Conservation (phyloP, 1,139 yeast species). For the Nakaseomyces nivariensis region DNA sequence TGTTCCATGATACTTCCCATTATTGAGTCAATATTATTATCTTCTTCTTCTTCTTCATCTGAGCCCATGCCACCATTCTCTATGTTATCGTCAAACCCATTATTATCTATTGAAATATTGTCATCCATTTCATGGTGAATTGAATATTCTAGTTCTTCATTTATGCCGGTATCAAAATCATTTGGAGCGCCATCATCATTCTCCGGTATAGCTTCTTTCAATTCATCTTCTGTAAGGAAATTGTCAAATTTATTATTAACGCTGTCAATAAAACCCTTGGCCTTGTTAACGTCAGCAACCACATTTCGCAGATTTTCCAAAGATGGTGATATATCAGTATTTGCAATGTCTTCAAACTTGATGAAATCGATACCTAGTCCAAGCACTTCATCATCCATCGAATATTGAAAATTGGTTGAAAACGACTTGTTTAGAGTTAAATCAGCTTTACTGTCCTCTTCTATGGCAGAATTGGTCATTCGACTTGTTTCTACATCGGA, state of each 20-base stretch:
- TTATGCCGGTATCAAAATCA: constrained; percentile 14
- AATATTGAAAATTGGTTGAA: background rate
- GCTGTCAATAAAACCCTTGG: constrained; percentile 42
- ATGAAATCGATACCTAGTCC: constrained; percentile 27
- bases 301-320: constrained; percentile 47
- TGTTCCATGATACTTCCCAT: constrained; percentile 41
- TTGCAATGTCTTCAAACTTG: constrained; percentile 33
- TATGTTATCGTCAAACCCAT: constrained; percentile 11
- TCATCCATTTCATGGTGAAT: constrained; percentile 21
- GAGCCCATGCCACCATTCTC: constrained; percentile 11
- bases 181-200: constrained; percentile 21
- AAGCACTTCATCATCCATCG: constrained; percentile 26
- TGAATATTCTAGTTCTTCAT: constrained; percentile 16
- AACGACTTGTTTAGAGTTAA: background rate
- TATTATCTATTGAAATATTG: constrained; percentile 15
- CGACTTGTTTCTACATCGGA: background rate
- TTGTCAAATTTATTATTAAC: constrained; percentile 33
- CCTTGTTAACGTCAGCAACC: constrained; percentile 47
- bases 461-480: background rate
- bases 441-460: background rate
- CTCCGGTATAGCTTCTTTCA: constrained; percentile 32
- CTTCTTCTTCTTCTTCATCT: constrained; percentile 24
- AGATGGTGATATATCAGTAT: constrained; percentile 51
- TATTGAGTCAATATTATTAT: constrained; percentile 10
- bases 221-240: constrained; percentile 26